Evolutionary conservation across 139 green algal species (phyloP).

Genomic region (Tetraselmis chui): DNA sequence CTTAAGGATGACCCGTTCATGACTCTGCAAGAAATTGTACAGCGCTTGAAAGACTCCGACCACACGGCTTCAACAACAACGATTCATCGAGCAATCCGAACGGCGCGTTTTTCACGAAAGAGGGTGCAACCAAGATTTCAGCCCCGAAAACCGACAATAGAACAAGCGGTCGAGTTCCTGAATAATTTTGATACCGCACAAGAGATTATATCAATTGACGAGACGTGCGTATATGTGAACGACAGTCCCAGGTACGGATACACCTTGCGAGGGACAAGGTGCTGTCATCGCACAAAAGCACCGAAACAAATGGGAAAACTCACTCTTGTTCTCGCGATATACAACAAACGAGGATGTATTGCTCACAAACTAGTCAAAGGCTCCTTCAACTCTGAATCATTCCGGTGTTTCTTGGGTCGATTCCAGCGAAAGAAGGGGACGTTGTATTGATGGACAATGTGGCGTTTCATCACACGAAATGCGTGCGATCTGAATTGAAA

Average conservation of each 20-base stretch:
- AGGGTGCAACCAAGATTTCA: not conserved
- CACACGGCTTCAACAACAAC: no score
- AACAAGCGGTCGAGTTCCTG: not conserved
- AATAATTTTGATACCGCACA: not conserved
- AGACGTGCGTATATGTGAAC: not conserved
- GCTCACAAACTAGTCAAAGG: not conserved
- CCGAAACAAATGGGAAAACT: not conserved
- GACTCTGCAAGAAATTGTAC: no score
- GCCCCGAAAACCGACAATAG: not conserved
- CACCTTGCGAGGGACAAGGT: not conserved
- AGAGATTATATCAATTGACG: not conserved
- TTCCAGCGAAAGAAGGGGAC: no score
- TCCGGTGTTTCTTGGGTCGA: not conserved
- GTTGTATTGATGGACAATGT: no score
- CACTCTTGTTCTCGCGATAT: not conserved
- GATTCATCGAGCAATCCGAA: no score
- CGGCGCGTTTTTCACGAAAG: not conserved
- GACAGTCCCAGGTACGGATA: not conserved
- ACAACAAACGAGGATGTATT: not conserved
- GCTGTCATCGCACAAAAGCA: not conserved
- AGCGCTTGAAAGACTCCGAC: no score
- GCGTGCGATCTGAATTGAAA: no score
- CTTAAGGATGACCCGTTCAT: no score
- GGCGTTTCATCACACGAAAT: no score
- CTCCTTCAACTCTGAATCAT: not conserved